Base-by-base conservation (phyloP, 257 asterid species). In the Forsythia suspensa region DNA sequence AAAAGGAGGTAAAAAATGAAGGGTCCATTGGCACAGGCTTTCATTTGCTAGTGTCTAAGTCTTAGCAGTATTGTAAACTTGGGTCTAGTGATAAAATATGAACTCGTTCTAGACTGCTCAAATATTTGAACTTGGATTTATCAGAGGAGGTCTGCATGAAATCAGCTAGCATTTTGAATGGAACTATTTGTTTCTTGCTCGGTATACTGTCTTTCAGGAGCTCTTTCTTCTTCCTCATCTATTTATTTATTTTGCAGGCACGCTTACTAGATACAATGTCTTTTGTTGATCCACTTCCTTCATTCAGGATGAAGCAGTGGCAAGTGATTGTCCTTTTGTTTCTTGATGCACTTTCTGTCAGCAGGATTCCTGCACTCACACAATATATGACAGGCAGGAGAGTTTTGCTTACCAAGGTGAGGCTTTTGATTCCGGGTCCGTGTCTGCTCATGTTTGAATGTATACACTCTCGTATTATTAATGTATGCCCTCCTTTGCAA, bases 321-420 rank as follows among this genome's bases (percentile, higher is more conserved):
- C 97, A 94, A 72, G 88, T 88, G 70, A 72, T 91, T 52, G 85
- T 80, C 77, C 87, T 94, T 77, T 81, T 96, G 88, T 92, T 94
- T 81, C 90, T 96, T 21, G 97, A 96, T 79, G 96, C 99, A 77
- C 94, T 96, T 70, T 96, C 98, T 70, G 90, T 96, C 73, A 86
- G 85, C 83, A 87, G 93, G 81, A 86, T 94, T 80, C 89, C 97
- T 72, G 70, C 92, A 44, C 92, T 94, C 63, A 68, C 91, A 36
- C 81, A 87, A 41, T 82, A 84, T 85, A 84, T 90, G 93, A 82
- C 84, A 59, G 88, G 82, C 65, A 78, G 90, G 82, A 92, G 96
- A 81, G 74, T 80, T 79, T 81, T 82, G 81, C 88, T 94, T 85
- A 89, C 92, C 78, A 96, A 91, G 97, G 99, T 96, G 81, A 86